Percentiles rank a stretch among this genome's conserved stretches.
These are phyloP conservation scores for Leccinum imitatum DNA, from an alignment of 768 basidiomycete genomes.

Conservation along the genomic window DNA sequence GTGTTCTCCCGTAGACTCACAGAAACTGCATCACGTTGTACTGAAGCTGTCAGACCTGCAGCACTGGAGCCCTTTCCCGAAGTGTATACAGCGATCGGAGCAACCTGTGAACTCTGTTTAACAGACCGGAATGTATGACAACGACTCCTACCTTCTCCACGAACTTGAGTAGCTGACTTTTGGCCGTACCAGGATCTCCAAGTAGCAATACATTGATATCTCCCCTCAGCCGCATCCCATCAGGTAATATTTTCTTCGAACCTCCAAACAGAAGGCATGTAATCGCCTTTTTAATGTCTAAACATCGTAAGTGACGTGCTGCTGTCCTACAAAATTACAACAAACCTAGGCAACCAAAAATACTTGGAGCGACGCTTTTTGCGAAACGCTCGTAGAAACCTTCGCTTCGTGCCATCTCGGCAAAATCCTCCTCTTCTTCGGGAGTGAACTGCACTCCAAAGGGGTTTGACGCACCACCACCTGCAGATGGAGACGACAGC, in stretches of 20 bases:
- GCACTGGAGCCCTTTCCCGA: slow-evolving; percentile 98
- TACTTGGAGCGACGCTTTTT: slow-evolving; percentile 93
- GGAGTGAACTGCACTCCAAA: slow-evolving; percentile 89
- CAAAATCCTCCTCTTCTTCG: slow-evolving; percentile 97
- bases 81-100: slow-evolving; percentile 97
- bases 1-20: slow-evolving; percentile 44
- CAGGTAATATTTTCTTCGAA: slow-evolving; percentile 94
- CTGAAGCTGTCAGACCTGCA: slow-evolving; percentile 96
- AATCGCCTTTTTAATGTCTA: slow-evolving; percentile 98
- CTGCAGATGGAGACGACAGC: slow-evolving; percentile 74
- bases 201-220: slow-evolving; percentile 97
- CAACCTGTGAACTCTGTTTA: slow-evolving; percentile 55
- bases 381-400: slow-evolving; percentile 93
- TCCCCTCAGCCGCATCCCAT: slow-evolving; percentile 94
- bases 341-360: slow-evolving; percentile 88
- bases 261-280: slow-evolving; percentile 96
- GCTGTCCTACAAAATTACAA: not conserved
- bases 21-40: slow-evolving; percentile 89
- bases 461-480: slow-evolving; percentile 73
- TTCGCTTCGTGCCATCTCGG: slow-evolving; percentile 84
- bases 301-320: slow-evolving; percentile 8
- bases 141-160: slow-evolving; percentile 76
- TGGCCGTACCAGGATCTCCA: slow-evolving; percentile 98
- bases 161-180: slow-evolving; percentile 96
- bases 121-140: not conserved